Conservation (phyloP, 306 rosid species). For the Glycine tomentella region DNA sequence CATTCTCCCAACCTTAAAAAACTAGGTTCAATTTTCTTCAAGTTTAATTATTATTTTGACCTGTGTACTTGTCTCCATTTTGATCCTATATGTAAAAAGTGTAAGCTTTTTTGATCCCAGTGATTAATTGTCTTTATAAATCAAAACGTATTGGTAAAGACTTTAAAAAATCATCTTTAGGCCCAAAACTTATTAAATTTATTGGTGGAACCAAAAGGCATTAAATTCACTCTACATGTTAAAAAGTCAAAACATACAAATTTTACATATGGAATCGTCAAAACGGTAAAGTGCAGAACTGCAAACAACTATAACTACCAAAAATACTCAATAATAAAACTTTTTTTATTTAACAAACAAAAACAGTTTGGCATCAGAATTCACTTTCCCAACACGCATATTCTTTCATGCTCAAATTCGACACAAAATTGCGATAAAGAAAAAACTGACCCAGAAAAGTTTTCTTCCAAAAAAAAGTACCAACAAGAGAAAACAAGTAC, state of each 20-base stretch:
- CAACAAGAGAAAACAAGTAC: neutral
- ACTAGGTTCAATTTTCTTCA: neutral
- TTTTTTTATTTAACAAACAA: neutral
- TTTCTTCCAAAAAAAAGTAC: neutral
- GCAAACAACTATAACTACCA: neutral
- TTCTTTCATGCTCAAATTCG: slow-evolving; percentile 3
- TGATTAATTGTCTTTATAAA: neutral
- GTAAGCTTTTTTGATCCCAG: neutral
- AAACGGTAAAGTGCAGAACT: neutral
- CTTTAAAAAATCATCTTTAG: no score
- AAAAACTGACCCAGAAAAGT: neutral
- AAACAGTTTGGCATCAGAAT: slow-evolving; percentile 17
- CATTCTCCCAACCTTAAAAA: no score
- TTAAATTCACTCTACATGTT: neutral
- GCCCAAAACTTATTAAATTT: no score
- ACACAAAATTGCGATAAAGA: slow-evolving; percentile 11
- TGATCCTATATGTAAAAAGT: no score
- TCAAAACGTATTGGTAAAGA: no score
- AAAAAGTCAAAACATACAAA: neutral
- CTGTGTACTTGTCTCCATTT: no score
- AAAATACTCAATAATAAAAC: neutral
- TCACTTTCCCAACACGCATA: slow-evolving; percentile 18
- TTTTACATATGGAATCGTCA: neutral
- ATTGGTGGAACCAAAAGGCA: no score
- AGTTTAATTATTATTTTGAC: no score